phyloP scores from a whole-genome alignment of 345 rosid species.

The Brassica rapa region DNA sequence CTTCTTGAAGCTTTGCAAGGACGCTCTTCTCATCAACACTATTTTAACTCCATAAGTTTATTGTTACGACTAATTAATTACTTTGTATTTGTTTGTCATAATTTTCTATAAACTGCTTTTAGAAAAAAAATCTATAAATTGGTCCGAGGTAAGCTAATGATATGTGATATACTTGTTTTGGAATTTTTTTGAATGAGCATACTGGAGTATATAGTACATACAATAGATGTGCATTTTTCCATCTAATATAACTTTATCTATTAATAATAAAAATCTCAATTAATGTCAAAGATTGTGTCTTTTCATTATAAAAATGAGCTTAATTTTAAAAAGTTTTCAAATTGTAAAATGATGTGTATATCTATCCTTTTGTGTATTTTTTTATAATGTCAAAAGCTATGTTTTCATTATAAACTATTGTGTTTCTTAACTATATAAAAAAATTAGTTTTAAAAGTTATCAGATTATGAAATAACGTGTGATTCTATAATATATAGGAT shows the following conservation, averaged over 20 bases:
- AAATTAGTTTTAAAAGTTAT: no score
- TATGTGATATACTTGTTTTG: constrained; percentile 21
- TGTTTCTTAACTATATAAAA: no score
- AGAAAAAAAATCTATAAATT: neutral
- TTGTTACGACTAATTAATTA: neutral
- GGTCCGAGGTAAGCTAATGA: constrained; percentile 3
- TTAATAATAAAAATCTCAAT: neutral
- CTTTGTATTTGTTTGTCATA: constrained; percentile 9
- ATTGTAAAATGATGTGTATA: neutral
- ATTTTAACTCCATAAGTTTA: constrained; percentile 40
- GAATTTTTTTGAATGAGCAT: constrained; percentile 2
- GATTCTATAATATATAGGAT: no score
- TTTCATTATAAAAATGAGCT: neutral
- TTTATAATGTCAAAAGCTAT: no score
- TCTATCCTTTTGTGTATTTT: neutral
- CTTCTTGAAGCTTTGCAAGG: constrained; percentile 50
- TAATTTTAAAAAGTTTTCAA: neutral
- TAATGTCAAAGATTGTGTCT: neutral
- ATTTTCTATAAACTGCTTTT: neutral
- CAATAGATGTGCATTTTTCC: neutral
- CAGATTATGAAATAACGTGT: no score
- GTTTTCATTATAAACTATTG: no score
- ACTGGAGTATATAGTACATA: neutral
- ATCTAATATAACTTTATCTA: neutral
- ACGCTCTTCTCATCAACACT: constrained; percentile 47